Percentiles rank a stretch among this genome's conserved stretches.
Evolutionary conservation across 805 yeast species (phyloP).

Genomic region (Metschnikowia matae): DNA sequence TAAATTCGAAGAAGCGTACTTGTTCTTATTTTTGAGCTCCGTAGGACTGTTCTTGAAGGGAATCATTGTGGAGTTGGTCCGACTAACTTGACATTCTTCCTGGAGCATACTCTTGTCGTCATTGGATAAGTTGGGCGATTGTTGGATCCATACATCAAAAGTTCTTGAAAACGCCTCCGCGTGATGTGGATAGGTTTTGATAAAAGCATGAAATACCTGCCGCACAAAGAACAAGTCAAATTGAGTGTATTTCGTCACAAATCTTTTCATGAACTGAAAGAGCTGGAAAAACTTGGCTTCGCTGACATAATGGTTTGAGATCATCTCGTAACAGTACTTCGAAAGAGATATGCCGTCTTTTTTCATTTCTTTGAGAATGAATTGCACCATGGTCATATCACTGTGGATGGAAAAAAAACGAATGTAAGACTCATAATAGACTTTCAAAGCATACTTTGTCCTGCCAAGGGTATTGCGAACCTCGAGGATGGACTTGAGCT

Average conservation of each 20-base stretch:
- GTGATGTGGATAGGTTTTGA: conserved; percentile 31
- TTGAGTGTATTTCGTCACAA: conserved; percentile 12
- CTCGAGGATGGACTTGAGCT: conserved; percentile 21
- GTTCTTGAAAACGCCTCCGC: conserved; percentile 21
- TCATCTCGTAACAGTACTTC: conserved; percentile 19
- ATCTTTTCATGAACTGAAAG: conserved; percentile 21
- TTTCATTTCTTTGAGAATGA: conserved; percentile 24
- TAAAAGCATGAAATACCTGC: conserved; percentile 28
- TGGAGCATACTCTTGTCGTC: conserved; percentile 13
- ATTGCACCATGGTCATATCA: conserved; percentile 25
- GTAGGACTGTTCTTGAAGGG: conserved; percentile 23
- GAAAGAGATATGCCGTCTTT: conserved; percentile 21
- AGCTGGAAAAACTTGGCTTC: conserved; percentile 29
- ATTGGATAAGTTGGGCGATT: conserved; percentile 4
- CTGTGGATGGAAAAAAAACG: conserved; percentile 28
- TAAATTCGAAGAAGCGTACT: conserved; percentile 27
- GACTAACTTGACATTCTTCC: conserved; percentile 16
- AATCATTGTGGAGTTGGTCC: conserved; percentile 23
- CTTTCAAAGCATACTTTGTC: conserved; percentile 18
- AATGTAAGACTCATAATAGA: conserved; percentile 27
- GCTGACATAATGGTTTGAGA: conserved; percentile 24
- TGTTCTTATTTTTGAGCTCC: conserved; percentile 16
- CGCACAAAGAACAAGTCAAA: conserved; percentile 24
- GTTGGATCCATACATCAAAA: conserved; percentile 20
- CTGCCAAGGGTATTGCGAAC: conserved; percentile 11